Evolutionary conservation across 139 green algal genomes (phyloP).

Genomic region (Chlamydomonas schloesseri): DNA sequence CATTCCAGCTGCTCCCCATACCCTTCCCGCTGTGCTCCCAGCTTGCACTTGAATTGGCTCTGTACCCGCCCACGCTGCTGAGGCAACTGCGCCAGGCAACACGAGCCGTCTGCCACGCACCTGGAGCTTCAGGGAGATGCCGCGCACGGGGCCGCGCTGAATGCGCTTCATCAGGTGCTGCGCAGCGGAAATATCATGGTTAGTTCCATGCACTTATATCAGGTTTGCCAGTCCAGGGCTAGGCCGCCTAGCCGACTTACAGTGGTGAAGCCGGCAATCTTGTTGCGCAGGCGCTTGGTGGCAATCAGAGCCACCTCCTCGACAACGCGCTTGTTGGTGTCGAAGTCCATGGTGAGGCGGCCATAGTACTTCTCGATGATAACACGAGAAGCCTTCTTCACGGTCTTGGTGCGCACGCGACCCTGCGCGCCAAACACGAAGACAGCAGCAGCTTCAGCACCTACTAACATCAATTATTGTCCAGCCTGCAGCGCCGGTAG

Average conservation of each 20-base stretch:
- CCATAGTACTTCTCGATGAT: constrained; percentile 99
- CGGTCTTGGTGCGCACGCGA: constrained; percentile 99
- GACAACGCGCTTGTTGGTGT: constrained; percentile 97
- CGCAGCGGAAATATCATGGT: constrained; percentile 24
- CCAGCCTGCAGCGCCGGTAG: neutral
- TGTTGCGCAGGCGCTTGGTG: constrained; percentile 98
- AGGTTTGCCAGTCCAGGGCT: too few species aligned
- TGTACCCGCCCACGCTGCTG: too few species aligned
- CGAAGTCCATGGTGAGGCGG: constrained; percentile 95
- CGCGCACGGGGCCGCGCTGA: constrained; percentile 96
- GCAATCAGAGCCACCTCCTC: constrained; percentile 99
- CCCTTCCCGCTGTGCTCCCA: too few species aligned
- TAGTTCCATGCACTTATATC: too few species aligned
- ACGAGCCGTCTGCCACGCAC: constrained; percentile 43
- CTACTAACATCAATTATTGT: too few species aligned
- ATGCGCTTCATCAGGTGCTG: constrained; percentile 99
- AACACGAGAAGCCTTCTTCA: constrained; percentile 96
- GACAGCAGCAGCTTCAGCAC: too few species aligned
- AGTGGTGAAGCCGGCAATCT: constrained; percentile 99
- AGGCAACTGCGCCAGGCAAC: too few species aligned
- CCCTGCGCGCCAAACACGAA: constrained; percentile 66
- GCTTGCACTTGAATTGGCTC: too few species aligned
- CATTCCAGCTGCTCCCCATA: too few species aligned
- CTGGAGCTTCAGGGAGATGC: constrained; percentile 99
- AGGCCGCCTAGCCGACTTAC: constrained; percentile 57